Evolutionary conservation across 305 asterid genomes (phyloP).

Genomic region (Rubia peregrina): DNA sequence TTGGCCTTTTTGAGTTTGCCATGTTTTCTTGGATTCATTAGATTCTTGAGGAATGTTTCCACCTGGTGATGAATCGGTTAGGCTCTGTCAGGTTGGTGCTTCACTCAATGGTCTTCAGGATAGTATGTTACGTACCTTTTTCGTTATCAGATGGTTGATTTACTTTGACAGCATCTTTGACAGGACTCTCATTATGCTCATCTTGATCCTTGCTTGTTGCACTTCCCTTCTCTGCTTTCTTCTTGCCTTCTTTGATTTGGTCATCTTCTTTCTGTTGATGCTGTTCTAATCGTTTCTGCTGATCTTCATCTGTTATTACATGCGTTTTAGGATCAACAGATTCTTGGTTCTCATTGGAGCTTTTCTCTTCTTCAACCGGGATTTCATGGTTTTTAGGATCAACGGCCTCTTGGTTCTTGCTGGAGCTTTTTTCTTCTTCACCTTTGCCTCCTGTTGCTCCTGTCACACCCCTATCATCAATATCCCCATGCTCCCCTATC

Average conservation of each 20-base stretch:
- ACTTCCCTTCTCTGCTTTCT: constrained; percentile 30
- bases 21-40: constrained; percentile 44
- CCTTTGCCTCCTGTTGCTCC: not conserved
- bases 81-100: constrained; percentile 8
- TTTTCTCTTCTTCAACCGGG: constrained; percentile 11
- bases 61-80: constrained; percentile 16
- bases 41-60: constrained; percentile 46
- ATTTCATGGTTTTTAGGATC: not conserved
- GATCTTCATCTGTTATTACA: constrained; percentile 53
- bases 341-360: constrained; percentile 6
- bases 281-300: constrained; percentile 41
- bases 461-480: not conserved
- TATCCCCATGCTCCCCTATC: not conserved
- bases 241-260: constrained; percentile 31
- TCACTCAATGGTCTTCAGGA: constrained; percentile 1
- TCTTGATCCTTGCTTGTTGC: constrained; percentile 44
- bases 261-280: constrained; percentile 54
- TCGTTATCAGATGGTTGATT: constrained; percentile 1
- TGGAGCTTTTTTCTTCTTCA: not conserved
- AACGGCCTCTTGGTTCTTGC: constrained; percentile 3
- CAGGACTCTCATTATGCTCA: constrained; percentile 43
- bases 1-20: constrained; percentile 67
- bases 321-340: constrained; percentile 17
- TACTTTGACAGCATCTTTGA: not conserved
- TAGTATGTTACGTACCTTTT: constrained; percentile 3